Percentiles rank a stretch among this genome's conserved stretches.
Conservation (phyloP, 140 eudicot genomes). For the Flaveria floridana region DNA sequence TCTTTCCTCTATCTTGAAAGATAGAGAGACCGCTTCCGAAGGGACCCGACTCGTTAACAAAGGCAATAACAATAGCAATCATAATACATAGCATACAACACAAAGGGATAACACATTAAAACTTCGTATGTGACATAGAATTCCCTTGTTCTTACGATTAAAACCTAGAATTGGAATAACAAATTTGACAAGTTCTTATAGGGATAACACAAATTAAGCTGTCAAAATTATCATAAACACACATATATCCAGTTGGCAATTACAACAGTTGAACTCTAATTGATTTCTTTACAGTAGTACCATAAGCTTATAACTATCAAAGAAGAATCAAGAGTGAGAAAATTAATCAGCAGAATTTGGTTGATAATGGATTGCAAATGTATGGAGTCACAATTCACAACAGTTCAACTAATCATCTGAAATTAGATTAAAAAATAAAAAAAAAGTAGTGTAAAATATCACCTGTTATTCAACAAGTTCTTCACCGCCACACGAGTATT, state of each 20-base stretch:
- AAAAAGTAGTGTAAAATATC: not conserved
- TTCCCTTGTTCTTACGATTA: not conserved
- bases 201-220: not conserved
- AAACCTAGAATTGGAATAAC: not conserved
- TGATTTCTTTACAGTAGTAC: not conserved
- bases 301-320: constrained; percentile 11
- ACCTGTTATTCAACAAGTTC: constrained; percentile 86
- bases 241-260: no score
- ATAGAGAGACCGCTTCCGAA: no score
- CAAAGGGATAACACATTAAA: no score
- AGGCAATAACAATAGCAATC: no score
- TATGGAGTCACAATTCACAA: not conserved
- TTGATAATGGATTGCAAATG: no score
- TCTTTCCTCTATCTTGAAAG: no score
- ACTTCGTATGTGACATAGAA: not conserved
- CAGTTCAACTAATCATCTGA: no score
- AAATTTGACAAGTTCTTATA: not conserved
- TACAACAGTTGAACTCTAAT: constrained; percentile 19
- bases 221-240: constrained; percentile 3
- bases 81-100: no score
- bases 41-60: no score
- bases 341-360: not conserved
- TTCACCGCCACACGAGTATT: constrained; percentile 84
- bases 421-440: not conserved
- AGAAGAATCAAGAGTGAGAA: not conserved